phyloP scores from a whole-genome alignment of 163 green algal genomes.

The Botryococcus braunii region DNA sequence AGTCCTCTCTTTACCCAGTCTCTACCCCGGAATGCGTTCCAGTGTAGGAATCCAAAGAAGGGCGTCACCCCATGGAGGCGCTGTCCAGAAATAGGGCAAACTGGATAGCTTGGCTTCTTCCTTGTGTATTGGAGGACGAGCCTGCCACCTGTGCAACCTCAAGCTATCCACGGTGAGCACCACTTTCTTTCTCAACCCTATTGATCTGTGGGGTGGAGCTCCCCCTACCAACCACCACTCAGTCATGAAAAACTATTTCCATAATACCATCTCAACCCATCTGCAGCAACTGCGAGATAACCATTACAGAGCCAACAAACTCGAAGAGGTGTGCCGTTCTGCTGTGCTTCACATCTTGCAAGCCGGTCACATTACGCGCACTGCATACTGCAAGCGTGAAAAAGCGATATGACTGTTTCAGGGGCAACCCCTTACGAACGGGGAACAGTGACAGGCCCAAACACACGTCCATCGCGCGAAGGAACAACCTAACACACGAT shows the following conservation, averaged over 20 bases:
- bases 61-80: slow-evolving; percentile 72
- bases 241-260: not conserved
- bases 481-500: not conserved
- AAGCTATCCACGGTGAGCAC: not conserved
- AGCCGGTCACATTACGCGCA: too few species aligned
- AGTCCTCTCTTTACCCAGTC: not conserved
- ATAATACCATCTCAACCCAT: not conserved
- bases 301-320: not conserved
- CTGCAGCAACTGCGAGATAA: not conserved
- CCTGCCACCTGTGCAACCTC: slow-evolving; percentile 56
- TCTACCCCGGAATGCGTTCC: not conserved
- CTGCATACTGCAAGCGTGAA: too few species aligned
- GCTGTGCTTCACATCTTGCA: too few species aligned
- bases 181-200: not conserved
- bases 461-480: not conserved
- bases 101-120: slow-evolving; percentile 68
- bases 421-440: not conserved
- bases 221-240: not conserved
- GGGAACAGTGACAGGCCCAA: not conserved
- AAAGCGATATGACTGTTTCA: too few species aligned
- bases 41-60: not conserved
- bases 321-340: not conserved
- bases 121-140: slow-evolving; percentile 78
- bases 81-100: slow-evolving; percentile 72
- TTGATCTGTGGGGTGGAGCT: not conserved